Percentiles rank a stretch among this genome's conserved stretches.
phyloP scores from a whole-genome alignment of 2,329 filamentous ascomycete species.

The Ciborinia camelliae region DNA sequence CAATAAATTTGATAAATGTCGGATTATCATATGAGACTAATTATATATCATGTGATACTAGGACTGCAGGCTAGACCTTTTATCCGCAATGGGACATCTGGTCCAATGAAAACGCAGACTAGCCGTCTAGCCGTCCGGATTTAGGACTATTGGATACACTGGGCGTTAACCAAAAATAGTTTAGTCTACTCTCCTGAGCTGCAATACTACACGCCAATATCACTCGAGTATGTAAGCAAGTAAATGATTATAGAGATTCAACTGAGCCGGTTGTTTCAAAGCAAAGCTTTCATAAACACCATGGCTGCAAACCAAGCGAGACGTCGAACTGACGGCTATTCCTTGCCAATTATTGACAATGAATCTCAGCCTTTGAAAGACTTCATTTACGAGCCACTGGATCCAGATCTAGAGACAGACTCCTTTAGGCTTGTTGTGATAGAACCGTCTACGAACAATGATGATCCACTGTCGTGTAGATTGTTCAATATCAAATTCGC shows the following conservation, averaged over 20 bases:
- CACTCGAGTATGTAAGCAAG: neutral
- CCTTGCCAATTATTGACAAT: neutral
- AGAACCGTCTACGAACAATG: neutral
- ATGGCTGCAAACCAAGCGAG: neutral
- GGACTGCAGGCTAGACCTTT: too few species aligned
- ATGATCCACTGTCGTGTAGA: neutral
- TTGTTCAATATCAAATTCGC: conserved; percentile 18
- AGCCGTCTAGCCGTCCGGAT: too few species aligned
- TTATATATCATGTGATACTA: too few species aligned
- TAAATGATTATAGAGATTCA: neutral
- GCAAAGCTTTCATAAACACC: neutral
- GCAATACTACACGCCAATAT: neutral
- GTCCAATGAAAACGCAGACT: too few species aligned
- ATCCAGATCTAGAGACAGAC: neutral
- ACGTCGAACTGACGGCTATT: neutral
- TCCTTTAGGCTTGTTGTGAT: neutral
- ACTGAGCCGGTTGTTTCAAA: too few species aligned
- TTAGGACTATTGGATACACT: too few species aligned
- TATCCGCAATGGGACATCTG: too few species aligned
- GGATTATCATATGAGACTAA: too few species aligned
- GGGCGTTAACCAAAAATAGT: neutral
- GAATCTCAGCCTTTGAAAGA: neutral
- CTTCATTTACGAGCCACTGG: neutral
- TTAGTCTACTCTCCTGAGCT: neutral
- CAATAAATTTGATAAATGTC: too few species aligned